A percentile compares a stretch with the other conserved stretches of the same genome.
Conservation (phyloP, 495 filamentous ascomycete species). For the Penicillium tannophilum region DNA sequence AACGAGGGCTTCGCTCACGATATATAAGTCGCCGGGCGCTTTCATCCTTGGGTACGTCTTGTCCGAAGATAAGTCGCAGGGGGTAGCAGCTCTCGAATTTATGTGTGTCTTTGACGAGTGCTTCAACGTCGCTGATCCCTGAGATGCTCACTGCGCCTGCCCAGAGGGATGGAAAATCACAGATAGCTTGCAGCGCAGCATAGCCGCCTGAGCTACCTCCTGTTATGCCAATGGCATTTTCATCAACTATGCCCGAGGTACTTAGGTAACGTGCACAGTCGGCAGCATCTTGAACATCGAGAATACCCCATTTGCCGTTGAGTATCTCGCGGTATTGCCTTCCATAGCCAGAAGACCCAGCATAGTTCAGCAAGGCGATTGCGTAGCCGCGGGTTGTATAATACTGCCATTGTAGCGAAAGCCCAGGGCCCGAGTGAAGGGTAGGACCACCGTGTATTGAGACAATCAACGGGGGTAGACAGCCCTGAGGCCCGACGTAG, state of each 20-base stretch:
- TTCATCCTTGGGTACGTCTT: conserved; percentile 9
- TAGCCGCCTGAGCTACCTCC: conserved; percentile 49
- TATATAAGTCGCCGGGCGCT: conserved; percentile 36
- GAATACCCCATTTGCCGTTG: conserved; percentile 31
- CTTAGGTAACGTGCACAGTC: conserved; percentile 40
- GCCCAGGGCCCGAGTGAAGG: conserved; percentile 30
- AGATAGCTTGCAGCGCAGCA: conserved; percentile 37
- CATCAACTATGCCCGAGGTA: conserved; percentile 28
- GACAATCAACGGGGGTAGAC: conserved; percentile 45
- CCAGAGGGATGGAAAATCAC: conserved; percentile 20
- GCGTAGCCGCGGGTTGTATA: conserved; percentile 50
- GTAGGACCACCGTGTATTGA: conserved; percentile 49
- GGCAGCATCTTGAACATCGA: conserved; percentile 35
- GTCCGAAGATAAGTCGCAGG: conserved; percentile 30
- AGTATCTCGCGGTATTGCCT: conserved; percentile 40
- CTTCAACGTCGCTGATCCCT: conserved; percentile 41
- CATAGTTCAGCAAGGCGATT: conserved; percentile 43
- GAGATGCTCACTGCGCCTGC: conserved; percentile 38
- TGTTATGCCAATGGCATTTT: conserved; percentile 36
- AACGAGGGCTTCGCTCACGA: conserved; percentile 36
- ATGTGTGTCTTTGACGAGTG: conserved; percentile 39
- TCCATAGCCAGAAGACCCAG: conserved; percentile 45
- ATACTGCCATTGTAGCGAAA: conserved; percentile 42
- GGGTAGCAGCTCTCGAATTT: conserved; percentile 51
- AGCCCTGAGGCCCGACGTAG: conserved; percentile 28